Evolutionary conservation across 2,329 filamentous ascomycete genomes (phyloP).

Genomic region (Colletotrichum spinosum): DNA sequence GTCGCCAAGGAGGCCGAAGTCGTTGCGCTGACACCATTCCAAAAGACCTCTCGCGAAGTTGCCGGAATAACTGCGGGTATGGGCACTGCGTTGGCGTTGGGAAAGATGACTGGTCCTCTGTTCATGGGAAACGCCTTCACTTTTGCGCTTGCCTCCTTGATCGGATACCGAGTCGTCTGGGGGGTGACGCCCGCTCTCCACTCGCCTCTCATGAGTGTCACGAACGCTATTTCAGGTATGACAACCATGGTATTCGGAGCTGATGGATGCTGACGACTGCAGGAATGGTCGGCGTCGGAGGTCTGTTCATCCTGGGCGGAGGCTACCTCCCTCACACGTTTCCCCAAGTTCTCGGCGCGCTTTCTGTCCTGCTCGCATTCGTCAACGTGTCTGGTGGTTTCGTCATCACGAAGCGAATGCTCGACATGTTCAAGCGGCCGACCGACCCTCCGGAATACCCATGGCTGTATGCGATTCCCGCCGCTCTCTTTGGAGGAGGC

Average conservation of each 20-base stretch:
- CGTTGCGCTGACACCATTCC: conserved; percentile 82
- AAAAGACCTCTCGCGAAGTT: conserved; percentile 82
- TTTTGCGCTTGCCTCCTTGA: conserved; percentile 84
- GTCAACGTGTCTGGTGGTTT: conserved; percentile 92
- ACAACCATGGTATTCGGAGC: neutral
- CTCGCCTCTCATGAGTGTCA: conserved; percentile 91
- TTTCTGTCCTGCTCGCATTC: conserved; percentile 86
- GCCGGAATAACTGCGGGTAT: conserved; percentile 81
- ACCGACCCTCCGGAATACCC: conserved; percentile 91
- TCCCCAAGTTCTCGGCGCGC: conserved; percentile 81
- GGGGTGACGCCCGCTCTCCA: conserved; percentile 86
- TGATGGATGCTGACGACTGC: conserved; percentile 37
- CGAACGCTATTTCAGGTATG: conserved; percentile 86
- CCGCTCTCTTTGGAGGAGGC: conserved; percentile 80
- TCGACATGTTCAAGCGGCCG: conserved; percentile 89
- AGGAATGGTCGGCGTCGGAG: conserved; percentile 88
- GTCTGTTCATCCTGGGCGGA: conserved; percentile 89
- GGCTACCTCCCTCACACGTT: conserved; percentile 82
- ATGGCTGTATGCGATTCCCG: conserved; percentile 86
- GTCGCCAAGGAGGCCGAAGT: conserved; percentile 65
- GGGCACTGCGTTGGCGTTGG: conserved; percentile 78
- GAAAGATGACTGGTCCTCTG: conserved; percentile 82
- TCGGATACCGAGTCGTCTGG: conserved; percentile 91
- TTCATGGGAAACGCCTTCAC: conserved; percentile 93
- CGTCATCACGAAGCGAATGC: conserved; percentile 91